Evolutionary conservation across 768 basidiomycete species (phyloP).

Genomic region (Melanogaster broomeanus): DNA sequence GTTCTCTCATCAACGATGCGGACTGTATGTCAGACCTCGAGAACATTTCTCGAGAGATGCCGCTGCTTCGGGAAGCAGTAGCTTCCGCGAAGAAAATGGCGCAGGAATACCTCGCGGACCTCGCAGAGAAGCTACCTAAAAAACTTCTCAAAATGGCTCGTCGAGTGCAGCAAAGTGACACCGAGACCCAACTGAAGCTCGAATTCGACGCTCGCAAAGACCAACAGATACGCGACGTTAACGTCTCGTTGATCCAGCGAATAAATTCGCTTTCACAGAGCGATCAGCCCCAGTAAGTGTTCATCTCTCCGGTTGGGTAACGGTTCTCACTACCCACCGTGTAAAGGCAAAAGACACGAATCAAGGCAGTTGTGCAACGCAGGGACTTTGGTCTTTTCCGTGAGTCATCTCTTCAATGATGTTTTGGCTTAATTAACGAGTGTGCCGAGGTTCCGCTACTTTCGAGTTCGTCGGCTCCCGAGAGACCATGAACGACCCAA

Average conservation of each 20-base stretch:
- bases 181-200: slow-evolving; percentile 6
- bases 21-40: slow-evolving; percentile 27
- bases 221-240: slow-evolving; percentile 12
- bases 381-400: not conserved
- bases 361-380: slow-evolving; percentile 6
- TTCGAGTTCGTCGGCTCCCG: slow-evolving; percentile 19
- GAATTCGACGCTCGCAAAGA: slow-evolving; percentile 16
- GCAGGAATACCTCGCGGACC: slow-evolving; percentile 15
- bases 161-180: slow-evolving; percentile 19
- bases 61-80: slow-evolving; percentile 16
- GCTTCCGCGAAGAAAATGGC: slow-evolving; percentile 13
- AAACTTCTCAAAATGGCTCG: slow-evolving; percentile 7
- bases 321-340: too few relatives aligned
- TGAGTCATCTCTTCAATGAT: too few relatives aligned
- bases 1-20: slow-evolving; percentile 20
- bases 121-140: slow-evolving; percentile 20
- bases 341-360: slow-evolving; percentile 16
- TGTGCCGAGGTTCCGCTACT: slow-evolving; percentile 7
- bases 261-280: slow-evolving; percentile 18
- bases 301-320: too few relatives aligned
- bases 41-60: slow-evolving; percentile 5
- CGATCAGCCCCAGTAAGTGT: too few relatives aligned
- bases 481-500: slow-evolving; percentile 18
- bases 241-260: slow-evolving; percentile 14
- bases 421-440: slow-evolving; percentile 1